phyloP scores from a whole-genome alignment of 345 rosid species.

The Euphorbia tirucalli region DNA sequence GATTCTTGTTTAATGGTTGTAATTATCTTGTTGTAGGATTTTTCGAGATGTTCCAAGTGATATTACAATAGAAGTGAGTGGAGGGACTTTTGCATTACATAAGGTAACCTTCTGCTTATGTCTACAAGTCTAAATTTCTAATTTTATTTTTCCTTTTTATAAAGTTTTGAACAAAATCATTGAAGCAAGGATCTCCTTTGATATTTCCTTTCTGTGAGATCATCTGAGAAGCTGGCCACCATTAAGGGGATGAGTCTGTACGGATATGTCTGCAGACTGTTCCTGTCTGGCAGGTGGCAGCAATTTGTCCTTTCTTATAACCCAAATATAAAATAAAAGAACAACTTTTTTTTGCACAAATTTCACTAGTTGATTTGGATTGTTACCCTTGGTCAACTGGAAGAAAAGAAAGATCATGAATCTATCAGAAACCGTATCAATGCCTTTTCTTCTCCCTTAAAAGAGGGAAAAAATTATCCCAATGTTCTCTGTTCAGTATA shows the following conservation, averaged over 20 bases:
- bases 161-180: background rate
- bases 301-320: too few species aligned
- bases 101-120: conserved; percentile 47
- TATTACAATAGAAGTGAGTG: conserved; percentile 73
- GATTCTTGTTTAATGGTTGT: conserved; percentile 12
- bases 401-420: too few species aligned
- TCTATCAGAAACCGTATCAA: too few species aligned
- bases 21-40: conserved; percentile 54
- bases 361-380: too few species aligned
- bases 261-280: too few species aligned
- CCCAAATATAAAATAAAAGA: too few species aligned
- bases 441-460: too few species aligned
- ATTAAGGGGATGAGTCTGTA: conserved; percentile 11
- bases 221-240: conserved; percentile 12
- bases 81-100: conserved; percentile 73
- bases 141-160: background rate
- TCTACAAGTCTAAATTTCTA: background rate
- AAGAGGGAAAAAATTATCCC: too few species aligned
- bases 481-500: too few species aligned
- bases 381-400: too few species aligned
- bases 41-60: conserved; percentile 93
- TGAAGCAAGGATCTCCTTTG: background rate
- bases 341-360: too few species aligned
- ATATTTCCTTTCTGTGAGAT: background rate
- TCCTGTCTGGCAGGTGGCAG: too few species aligned